These are phyloP conservation scores for Sporothrix euskadiensis DNA, from an alignment of 2,329 filamentous ascomycete species.

Conservation along the genomic window DNA sequence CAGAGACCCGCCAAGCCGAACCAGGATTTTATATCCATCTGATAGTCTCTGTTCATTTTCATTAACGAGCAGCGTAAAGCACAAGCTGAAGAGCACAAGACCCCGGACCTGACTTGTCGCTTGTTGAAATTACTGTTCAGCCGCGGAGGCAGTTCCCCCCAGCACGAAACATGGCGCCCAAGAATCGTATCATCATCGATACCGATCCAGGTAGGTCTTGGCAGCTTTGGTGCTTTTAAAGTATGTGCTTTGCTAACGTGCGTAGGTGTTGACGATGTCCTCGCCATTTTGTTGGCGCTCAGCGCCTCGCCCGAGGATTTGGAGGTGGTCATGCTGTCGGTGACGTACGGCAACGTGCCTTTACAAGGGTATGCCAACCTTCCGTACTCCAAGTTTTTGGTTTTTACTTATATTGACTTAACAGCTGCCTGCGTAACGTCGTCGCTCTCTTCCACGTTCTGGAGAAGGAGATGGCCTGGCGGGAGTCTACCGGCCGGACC, in stretches of 20 bases:
- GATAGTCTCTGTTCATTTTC: not conserved
- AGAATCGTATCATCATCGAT: constrained; percentile 86
- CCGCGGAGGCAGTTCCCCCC: not conserved
- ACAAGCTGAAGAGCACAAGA: not conserved
- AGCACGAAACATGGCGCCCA: constrained; percentile 57
- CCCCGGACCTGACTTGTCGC: not conserved
- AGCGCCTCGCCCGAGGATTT: constrained; percentile 80
- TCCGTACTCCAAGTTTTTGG: not conserved
- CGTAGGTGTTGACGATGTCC: constrained; percentile 81
- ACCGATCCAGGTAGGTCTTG: constrained; percentile 73
- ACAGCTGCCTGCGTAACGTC: constrained; percentile 80
- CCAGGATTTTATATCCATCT: not conserved
- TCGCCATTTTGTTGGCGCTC: constrained; percentile 84
- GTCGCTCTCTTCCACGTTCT: constrained; percentile 90
- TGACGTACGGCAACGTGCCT: constrained; percentile 93
- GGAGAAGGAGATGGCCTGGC: constrained; percentile 85
- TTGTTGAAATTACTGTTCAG: not conserved
- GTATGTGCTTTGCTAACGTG: constrained; percentile 26
- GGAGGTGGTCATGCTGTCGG: constrained; percentile 79
- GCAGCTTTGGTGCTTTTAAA: not conserved
- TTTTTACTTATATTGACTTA: not conserved
- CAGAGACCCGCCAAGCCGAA: not conserved
- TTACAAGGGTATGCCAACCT: constrained; percentile 65
- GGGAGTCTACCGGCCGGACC: constrained; percentile 62
- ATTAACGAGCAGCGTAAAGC: not conserved